phyloP scores from a whole-genome alignment of 2,329 filamentous ascomycete species.

The Fusarium sp. region DNA sequence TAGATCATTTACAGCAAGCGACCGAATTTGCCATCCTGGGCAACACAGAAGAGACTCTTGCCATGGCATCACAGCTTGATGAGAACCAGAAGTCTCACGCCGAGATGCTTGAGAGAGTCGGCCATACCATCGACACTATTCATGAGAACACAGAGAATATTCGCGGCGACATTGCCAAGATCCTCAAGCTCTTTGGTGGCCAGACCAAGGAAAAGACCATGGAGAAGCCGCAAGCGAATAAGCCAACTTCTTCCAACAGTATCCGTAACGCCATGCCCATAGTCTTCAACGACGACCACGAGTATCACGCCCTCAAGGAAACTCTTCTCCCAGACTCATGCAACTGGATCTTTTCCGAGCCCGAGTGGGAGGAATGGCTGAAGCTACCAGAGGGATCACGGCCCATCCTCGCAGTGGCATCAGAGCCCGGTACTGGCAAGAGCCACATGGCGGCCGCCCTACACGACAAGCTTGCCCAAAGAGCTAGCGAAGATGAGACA shows the following conservation, averaged over 20 bases:
- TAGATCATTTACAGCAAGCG: slow-evolving; percentile 44
- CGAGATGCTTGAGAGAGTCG: slow-evolving; percentile 40
- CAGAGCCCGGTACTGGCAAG: slow-evolving; percentile 46
- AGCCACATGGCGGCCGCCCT: slow-evolving; percentile 43
- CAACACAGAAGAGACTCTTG: slow-evolving; percentile 45
- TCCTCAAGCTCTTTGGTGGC: slow-evolving; percentile 37
- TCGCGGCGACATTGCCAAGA: slow-evolving; percentile 40
- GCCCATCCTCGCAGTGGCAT: slow-evolving; percentile 43
- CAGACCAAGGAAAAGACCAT: slow-evolving; percentile 28
- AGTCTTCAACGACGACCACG: slow-evolving; percentile 37
- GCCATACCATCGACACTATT: slow-evolving; percentile 39
- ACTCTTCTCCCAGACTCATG: slow-evolving; percentile 44
- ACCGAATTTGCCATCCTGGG: slow-evolving; percentile 47
- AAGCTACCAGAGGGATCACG: background rate
- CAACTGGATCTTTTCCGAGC: slow-evolving; percentile 44
- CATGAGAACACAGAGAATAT: slow-evolving; percentile 43
- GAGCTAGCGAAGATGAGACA: slow-evolving; percentile 19
- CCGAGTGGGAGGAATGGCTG: slow-evolving; percentile 43
- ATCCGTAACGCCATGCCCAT: slow-evolving; percentile 38
- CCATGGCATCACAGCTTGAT: slow-evolving; percentile 40
- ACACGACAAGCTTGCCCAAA: slow-evolving; percentile 27
- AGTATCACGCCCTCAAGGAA: slow-evolving; percentile 43
- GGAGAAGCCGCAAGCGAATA: slow-evolving; percentile 31
- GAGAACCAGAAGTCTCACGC: slow-evolving; percentile 40
- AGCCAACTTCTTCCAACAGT: slow-evolving; percentile 32